Percentiles rank a stretch among this genome's conserved stretches.
These are phyloP conservation scores for Myxozyma sirexii DNA, from an alignment of 805 yeast species.

Conservation along the genomic window DNA sequence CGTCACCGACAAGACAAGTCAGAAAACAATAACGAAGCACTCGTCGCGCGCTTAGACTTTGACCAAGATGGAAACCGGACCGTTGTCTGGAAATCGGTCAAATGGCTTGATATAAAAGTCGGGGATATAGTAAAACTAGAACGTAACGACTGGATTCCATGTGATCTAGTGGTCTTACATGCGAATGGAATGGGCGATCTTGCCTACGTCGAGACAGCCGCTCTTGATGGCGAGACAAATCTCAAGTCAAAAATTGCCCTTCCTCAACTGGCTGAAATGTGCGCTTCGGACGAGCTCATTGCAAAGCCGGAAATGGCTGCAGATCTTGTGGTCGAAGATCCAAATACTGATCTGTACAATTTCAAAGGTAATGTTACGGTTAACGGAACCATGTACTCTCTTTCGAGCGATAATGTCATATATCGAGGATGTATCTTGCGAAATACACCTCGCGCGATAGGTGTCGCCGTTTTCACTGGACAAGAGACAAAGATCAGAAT, in stretches of 20 bases:
- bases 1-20: slow-evolving; percentile 82
- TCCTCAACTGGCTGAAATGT: slow-evolving; percentile 57
- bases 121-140: slow-evolving; percentile 78
- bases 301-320: slow-evolving; percentile 50
- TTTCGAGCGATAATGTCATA: slow-evolving; percentile 79
- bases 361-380: slow-evolving; percentile 68
- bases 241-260: slow-evolving; percentile 75
- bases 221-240: slow-evolving; percentile 95
- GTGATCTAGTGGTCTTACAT: slow-evolving; percentile 76
- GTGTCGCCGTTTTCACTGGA: slow-evolving; percentile 88
- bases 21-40: slow-evolving; percentile 67
- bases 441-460: slow-evolving; percentile 74
- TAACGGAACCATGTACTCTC: slow-evolving; percentile 53
- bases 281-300: slow-evolving; percentile 55
- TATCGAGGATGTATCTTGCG: slow-evolving; percentile 90
- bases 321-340: slow-evolving; percentile 77
- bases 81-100: slow-evolving; percentile 41
- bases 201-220: slow-evolving; percentile 91
- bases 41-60: slow-evolving; percentile 40
- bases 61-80: slow-evolving; percentile 6
- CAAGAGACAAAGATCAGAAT: slow-evolving; percentile 94
- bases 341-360: slow-evolving; percentile 86
- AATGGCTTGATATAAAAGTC: slow-evolving; percentile 82
- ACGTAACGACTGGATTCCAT: slow-evolving; percentile 92
- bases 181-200: slow-evolving; percentile 62